A percentile compares a stretch with the other conserved stretches of the same genome.
Evolutionary conservation across 768 basidiomycete genomes (phyloP).

Genomic region (Pulveroboletus sp.): DNA sequence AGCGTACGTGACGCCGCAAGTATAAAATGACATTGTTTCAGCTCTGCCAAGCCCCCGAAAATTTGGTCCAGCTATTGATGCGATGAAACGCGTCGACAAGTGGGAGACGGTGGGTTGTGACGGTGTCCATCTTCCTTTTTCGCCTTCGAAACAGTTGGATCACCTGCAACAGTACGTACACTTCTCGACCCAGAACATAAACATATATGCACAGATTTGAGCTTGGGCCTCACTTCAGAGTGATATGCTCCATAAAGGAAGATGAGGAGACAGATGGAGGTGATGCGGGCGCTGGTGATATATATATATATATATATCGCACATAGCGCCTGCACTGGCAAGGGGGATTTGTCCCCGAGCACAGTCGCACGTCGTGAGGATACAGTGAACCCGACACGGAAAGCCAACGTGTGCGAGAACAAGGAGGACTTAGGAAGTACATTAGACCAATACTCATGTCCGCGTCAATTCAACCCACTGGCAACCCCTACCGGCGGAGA

Average conservation of each 20-base stretch:
- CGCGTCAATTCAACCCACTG: background rate
- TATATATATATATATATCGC: background rate
- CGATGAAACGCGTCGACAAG: background rate
- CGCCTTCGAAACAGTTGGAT: no score
- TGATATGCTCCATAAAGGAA: background rate
- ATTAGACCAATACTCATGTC: background rate
- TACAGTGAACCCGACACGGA: background rate
- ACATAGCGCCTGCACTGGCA: no score
- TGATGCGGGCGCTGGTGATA: no score
- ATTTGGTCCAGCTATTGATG: background rate
- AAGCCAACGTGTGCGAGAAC: background rate
- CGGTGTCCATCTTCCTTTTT: background rate
- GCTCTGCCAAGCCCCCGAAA: background rate
- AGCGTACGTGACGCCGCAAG: background rate
- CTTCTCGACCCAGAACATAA: background rate
- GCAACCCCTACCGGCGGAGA: background rate
- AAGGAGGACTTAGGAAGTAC: background rate
- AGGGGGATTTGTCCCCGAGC: background rate
- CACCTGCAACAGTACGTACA: background rate
- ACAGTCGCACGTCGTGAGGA: background rate
- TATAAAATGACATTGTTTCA: background rate
- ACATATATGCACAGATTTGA: background rate
- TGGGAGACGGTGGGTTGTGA: background rate
- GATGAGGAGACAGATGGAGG: background rate
- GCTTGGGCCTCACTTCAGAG: background rate